Evolutionary conservation across 1,139 yeast species (phyloP).

Genomic region (Taphrina populina): DNA sequence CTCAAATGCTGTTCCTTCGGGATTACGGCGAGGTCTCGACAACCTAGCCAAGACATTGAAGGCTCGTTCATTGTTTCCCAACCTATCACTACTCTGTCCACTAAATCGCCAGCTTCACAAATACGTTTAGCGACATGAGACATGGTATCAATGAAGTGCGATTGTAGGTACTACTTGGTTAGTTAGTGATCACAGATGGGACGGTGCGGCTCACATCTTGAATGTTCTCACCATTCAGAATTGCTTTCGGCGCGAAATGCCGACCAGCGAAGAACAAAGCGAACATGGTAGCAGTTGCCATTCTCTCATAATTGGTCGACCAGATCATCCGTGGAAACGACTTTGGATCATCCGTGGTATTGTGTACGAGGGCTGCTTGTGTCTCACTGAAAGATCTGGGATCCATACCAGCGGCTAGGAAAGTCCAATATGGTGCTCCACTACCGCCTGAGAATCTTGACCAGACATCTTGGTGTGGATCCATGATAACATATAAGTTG

Average conservation of each 20-base stretch:
- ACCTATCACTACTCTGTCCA: conserved; percentile 61
- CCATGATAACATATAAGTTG: conserved; percentile 78
- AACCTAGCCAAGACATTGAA: conserved; percentile 47
- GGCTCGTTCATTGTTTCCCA: conserved; percentile 90
- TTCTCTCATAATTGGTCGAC: conserved; percentile 80
- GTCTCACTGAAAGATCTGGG: conserved; percentile 67
- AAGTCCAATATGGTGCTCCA: conserved; percentile 94
- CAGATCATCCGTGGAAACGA: conserved; percentile 80
- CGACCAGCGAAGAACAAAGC: conserved; percentile 80
- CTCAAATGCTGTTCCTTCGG: conserved; percentile 41
- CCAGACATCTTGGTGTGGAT: conserved; percentile 96
- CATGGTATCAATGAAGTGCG: conserved; percentile 60
- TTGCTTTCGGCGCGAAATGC: conserved; percentile 66
- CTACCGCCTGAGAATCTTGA: conserved; percentile 88
- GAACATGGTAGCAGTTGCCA: conserved; percentile 80
- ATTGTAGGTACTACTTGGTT: conserved; percentile 55
- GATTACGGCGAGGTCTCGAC: conserved; percentile 39
- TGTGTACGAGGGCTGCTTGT: conserved; percentile 74
- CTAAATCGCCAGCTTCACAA: conserved; percentile 55
- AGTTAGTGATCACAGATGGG: neutral
- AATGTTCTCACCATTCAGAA: conserved; percentile 67
- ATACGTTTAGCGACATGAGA: conserved; percentile 57
- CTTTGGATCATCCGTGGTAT: conserved; percentile 49
- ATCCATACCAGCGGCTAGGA: conserved; percentile 89
- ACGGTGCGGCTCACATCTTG: conserved; percentile 51